A percentile compares a stretch with the other conserved stretches of the same genome.
Conservation (phyloP, 805 yeast genomes). For the Maudiozyma barnettii region DNA sequence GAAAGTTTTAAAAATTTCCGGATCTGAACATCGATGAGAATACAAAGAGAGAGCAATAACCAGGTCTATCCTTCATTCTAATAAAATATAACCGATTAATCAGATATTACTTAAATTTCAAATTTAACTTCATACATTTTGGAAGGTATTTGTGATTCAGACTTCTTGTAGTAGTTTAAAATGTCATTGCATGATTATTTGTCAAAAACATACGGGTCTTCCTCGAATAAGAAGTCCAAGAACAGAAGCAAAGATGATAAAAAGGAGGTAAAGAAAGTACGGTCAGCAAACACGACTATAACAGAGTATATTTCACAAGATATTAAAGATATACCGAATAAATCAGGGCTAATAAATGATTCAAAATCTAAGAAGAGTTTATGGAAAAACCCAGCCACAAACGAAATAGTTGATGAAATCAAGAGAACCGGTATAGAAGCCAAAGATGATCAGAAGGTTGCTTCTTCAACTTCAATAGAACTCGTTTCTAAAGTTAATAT, state of each 20-base stretch:
- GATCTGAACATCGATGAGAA: too few species aligned
- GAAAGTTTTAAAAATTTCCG: too few species aligned
- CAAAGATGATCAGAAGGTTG: not conserved
- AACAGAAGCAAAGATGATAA: conserved; percentile 19
- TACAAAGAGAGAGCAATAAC: too few species aligned
- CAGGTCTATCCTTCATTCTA: too few species aligned
- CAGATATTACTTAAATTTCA: too few species aligned
- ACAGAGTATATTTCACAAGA: not conserved
- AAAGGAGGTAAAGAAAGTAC: conserved; percentile 9
- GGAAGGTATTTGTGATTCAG: too few species aligned
- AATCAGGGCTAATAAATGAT: not conserved
- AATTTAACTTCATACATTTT: too few species aligned
- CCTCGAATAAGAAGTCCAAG: conserved; percentile 22
- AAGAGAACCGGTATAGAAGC: not conserved
- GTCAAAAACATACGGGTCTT: conserved; percentile 34
- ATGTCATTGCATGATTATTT: conserved; percentile 43
- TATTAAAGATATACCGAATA: conserved; percentile 1
- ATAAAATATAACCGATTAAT: too few species aligned
- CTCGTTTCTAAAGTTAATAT: too few species aligned
- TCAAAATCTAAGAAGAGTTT: not conserved
- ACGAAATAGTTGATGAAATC: conserved; percentile 10
- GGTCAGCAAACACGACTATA: conserved; percentile 6
- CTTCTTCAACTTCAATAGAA: not conserved
- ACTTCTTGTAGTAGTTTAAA: not conserved
- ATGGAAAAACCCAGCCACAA: conserved; percentile 26